phyloP scores from a whole-genome alignment of 177 flowering plant species.

The Vitis hybrid region DNA sequence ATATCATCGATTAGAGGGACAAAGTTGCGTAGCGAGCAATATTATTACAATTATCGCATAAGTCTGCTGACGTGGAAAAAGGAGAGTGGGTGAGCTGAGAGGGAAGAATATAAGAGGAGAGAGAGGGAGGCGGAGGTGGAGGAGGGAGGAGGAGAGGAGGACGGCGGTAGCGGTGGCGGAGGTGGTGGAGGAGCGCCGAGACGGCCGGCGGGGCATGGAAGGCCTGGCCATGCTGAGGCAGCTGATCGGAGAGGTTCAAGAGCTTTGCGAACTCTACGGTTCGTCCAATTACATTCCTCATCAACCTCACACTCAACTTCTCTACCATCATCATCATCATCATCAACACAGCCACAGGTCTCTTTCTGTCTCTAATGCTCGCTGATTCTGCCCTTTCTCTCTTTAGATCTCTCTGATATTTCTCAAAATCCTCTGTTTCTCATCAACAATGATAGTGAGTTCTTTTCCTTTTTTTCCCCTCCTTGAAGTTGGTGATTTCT shows the following conservation, averaged over 20 bases:
- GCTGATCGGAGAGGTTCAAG: constrained; percentile 78
- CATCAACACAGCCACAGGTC: constrained; percentile 21
- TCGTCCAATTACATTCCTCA: constrained; percentile 29
- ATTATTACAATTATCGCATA: constrained; percentile 10
- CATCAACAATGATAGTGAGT: not conserved
- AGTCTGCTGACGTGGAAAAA: constrained; percentile 37
- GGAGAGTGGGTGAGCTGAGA: constrained; percentile 18
- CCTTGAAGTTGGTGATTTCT: too few species aligned
- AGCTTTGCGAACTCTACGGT: constrained; percentile 58
- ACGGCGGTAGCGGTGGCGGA: not conserved
- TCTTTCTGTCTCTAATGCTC: constrained; percentile 5
- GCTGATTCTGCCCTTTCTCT: not conserved
- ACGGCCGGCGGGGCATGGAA: constrained; percentile 39
- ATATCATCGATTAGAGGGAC: not conserved
- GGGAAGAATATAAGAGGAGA: constrained; percentile 5
- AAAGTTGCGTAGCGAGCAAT: constrained; percentile 17
- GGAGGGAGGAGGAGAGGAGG: not conserved
- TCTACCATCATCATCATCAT: constrained; percentile 19
- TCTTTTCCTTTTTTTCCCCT: not conserved
- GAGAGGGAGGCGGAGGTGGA: constrained; percentile 7
- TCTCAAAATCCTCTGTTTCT: too few species aligned
- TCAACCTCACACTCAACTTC: constrained; percentile 17
- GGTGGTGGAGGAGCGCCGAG: constrained; percentile 9
- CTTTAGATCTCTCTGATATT: not conserved
- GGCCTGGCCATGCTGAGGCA: constrained; percentile 79